Evolutionary conservation across 768 basidiomycete genomes (phyloP), one percentile per base, ranked within the genome.

Genomic region (Hypsizygus marmoreus): DNA sequence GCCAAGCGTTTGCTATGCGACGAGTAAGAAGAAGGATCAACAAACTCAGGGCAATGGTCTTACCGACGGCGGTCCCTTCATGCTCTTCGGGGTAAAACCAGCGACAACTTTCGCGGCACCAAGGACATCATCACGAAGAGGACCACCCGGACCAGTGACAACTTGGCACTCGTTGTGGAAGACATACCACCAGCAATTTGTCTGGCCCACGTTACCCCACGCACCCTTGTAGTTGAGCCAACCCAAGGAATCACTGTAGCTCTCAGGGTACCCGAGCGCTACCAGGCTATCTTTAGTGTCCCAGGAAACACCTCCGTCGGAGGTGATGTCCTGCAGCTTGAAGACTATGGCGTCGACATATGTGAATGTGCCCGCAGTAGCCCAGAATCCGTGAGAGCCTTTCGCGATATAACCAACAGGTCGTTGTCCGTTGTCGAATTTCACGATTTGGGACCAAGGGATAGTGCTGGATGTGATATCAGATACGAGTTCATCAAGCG

Each of bases 381-480:
- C 43, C 54, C 54, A 55, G 44, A 55, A 52, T 6, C 54, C 54
- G 12, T 55, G 54, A 10, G 54, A 55, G 19, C 54, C 54, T 31
- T 47, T 47, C 0, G 50, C 54, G 13, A 55, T 44, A 8, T 55
- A 55, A 25, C 50, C 54, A 13, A 55, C 54, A 9, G 54, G 54
- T 22, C 54, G 39, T 36, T 55, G 50, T 30, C 39, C 33, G 13
- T 51, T 55, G 37, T 55, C 54, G 22, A 55, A 55, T 43, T 55
- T 55, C 6, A 44, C 19, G 6, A 43, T 33, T n/a, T 53, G 45
- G 11, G 8, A 36, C 44, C 44, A 56, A 29, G 55, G 55, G 19
- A 53, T 42, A n/a, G 55, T 56, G 17, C 55, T 56, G 31, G 20
- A 12, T 30, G 29, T 53, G 16, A 47, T 31, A 17, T 6, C 6